These are phyloP conservation scores for Grosmannia clavigera DNA, from an alignment of 2,329 filamentous ascomycete genomes.

Conservation along the genomic window DNA sequence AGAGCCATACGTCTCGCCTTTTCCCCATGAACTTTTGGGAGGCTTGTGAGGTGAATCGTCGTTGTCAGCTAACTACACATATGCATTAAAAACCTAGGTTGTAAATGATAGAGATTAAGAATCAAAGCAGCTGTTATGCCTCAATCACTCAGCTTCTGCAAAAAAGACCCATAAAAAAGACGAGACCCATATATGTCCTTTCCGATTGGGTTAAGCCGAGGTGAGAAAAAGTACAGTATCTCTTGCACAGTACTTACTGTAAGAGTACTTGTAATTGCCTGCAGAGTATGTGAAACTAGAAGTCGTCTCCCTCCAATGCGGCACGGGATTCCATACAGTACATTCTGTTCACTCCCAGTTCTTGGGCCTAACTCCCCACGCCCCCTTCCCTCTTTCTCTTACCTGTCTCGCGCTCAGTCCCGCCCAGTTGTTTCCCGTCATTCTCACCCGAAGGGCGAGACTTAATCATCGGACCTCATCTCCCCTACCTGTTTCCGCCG, in stretches of 20 bases:
- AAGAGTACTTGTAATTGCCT: background rate
- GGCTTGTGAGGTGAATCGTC: too few relatives aligned
- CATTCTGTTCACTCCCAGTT: background rate
- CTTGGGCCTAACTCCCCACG: background rate
- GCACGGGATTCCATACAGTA: background rate
- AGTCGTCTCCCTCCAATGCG: too few relatives aligned
- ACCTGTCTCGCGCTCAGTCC: conserved; percentile 3
- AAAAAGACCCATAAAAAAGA: too few relatives aligned
- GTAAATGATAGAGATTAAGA: too few relatives aligned
- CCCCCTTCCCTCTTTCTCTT: background rate
- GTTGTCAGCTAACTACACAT: too few relatives aligned
- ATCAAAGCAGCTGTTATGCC: too few relatives aligned
- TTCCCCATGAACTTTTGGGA: too few relatives aligned
- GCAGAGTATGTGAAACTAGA: background rate
- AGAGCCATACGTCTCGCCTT: too few relatives aligned
- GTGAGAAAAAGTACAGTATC: background rate
- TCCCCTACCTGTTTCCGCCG: background rate
- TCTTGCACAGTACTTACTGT: background rate
- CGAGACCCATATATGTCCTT: too few relatives aligned
- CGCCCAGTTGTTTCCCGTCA: background rate
- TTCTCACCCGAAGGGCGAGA: conserved; percentile 4
- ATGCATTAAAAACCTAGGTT: too few relatives aligned
- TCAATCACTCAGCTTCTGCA: too few relatives aligned
- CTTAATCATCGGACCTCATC: conserved; percentile 12
- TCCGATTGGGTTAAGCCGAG: too few relatives aligned